These are phyloP conservation scores for Leishmania tropica DNA, from an alignment of 208 protist genomes.

Conservation along the genomic window DNA sequence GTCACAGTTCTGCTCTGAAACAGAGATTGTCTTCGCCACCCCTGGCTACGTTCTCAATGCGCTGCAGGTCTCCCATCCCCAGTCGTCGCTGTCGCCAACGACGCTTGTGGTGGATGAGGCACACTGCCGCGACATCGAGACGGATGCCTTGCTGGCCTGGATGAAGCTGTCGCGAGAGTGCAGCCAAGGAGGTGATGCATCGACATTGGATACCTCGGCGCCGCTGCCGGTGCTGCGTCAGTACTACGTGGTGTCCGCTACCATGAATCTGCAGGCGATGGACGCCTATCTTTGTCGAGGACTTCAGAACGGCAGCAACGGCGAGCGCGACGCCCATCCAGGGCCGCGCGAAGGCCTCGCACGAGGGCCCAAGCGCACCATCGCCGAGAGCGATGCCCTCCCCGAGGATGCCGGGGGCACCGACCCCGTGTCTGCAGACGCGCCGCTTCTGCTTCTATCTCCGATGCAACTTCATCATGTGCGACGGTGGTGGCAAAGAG, in stretches of 20 bases:
- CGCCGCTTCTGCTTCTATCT: slow-evolving; percentile 19
- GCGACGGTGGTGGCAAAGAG: slow-evolving; percentile 23
- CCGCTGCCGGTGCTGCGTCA: slow-evolving; percentile 34
- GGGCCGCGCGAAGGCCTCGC: not conserved
- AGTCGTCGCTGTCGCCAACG: slow-evolving; percentile 42
- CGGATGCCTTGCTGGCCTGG: slow-evolving; percentile 70
- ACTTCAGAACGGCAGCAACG: not conserved
- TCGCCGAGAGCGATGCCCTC: not conserved
- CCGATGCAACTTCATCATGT: slow-evolving; percentile 14
- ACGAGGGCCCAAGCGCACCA: not conserved
- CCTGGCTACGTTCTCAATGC: slow-evolving; percentile 70
- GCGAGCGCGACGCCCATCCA: not conserved
- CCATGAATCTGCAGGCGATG: slow-evolving; percentile 55
- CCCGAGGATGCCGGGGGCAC: not conserved
- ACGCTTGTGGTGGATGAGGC: slow-evolving; percentile 82
- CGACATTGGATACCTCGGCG: not conserved
- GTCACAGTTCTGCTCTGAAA: slow-evolving; percentile 40
- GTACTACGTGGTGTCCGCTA: slow-evolving; percentile 80
- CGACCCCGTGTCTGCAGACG: not conserved
- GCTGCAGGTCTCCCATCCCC: slow-evolving; percentile 18
- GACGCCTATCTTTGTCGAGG: slow-evolving; percentile 37
- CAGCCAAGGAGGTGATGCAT: not conserved
- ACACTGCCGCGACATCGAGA: slow-evolving; percentile 75
- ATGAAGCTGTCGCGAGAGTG: slow-evolving; percentile 29
- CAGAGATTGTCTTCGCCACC: slow-evolving; percentile 82